Evolutionary conservation across 179 eudicot species (phyloP), one percentile per base, ranked within the genome.

Genomic region (Amaranthus tricolor): DNA sequence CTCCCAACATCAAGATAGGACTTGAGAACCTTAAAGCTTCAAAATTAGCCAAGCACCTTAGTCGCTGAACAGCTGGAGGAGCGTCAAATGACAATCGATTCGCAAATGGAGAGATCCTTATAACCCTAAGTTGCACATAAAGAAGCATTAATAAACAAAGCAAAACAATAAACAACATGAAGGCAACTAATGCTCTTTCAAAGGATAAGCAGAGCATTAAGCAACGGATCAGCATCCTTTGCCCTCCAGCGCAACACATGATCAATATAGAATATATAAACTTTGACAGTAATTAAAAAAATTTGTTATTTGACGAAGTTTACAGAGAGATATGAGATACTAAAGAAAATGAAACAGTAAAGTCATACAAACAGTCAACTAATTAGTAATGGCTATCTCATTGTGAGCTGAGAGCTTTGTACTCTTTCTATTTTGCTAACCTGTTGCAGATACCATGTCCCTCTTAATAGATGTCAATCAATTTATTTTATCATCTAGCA

Each of bases 91-190:
- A 93, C 83, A 95, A 82, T 31, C 99, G 87, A 75, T 96, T 96
- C 75, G 99, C 98, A 84, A 96, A 96, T 17, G 99, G 99, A 77
- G 99, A 91, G 72, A 96, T 93, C 91, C 99, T 76, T 85, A 96
- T 84, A 66, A 91, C 81, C 94, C 99, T 96, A 88, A 74, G 59
- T 72, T 53, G 63, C 19, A 60, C 73, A 72, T 49, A 16, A 77
- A 50, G 20, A 63, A 68, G 47, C 63, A 67, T 61, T 49, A 21
- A 73, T 13, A n/a, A 76, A 56, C 17, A 10, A 66, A 63, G 19
- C 10, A 61, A 57, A 59, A 61, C 7, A 9, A 62, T 10, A n/a
- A 43, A 66, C 2, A 20, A 68, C 53, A 49, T 6, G 24, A 47
- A 63, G 21, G 17, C 65, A 24, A 62, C 24, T 45, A 6, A 70